Conservation (phyloP, 1,284 basidiomycete species). For the Ustilago xerochloae region DNA sequence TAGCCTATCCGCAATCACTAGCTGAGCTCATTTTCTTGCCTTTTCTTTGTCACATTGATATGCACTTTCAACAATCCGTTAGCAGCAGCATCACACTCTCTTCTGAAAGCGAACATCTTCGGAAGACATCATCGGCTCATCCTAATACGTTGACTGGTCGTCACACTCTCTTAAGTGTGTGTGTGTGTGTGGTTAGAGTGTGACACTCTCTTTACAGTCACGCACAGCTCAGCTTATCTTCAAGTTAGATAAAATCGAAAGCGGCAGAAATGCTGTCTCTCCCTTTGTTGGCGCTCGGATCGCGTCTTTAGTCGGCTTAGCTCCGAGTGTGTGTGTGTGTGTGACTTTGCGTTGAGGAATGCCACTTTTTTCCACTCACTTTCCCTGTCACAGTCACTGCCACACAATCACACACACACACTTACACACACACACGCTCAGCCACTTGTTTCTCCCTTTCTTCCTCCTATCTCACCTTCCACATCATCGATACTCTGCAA, state of each 20-base stretch:
- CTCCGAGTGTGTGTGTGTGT: conserved; percentile 5
- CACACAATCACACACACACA: neutral
- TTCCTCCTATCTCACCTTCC: neutral
- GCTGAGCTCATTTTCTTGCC: neutral
- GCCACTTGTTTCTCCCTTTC: neutral
- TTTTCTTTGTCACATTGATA: neutral
- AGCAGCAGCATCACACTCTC: no score
- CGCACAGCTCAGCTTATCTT: neutral
- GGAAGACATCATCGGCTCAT: no score
- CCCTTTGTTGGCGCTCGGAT: neutral
- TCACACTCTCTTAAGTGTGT: no score
- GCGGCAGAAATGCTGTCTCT: neutral
- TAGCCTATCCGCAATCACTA: no score
- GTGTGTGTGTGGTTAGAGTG: no score
- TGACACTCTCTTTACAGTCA: no score
- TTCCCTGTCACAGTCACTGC: neutral
- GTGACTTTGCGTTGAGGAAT: neutral
- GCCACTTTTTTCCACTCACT: neutral
- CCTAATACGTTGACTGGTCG: no score
- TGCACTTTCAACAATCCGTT: no score
- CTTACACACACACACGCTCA: neutral
- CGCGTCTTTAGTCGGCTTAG: neutral
- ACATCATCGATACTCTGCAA: neutral
- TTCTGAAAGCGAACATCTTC: no score
- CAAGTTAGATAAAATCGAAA: neutral